Conservation (phyloP, 495 filamentous ascomycete species). For the Hyaloscypha bicolor region DNA sequence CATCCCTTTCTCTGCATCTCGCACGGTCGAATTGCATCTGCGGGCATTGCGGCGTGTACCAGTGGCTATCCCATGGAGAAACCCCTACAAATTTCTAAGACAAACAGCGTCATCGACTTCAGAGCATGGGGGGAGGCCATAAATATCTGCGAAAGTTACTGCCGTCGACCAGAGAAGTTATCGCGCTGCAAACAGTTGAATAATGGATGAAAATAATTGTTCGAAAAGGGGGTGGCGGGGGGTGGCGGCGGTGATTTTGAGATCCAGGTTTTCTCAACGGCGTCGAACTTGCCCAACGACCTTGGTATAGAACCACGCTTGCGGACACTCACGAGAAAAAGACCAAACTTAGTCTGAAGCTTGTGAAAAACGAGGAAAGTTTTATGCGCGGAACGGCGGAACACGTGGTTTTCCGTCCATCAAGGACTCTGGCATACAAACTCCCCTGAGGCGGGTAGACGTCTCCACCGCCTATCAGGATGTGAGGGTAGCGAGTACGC, state of each 20-base stretch:
- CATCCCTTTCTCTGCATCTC: neutral
- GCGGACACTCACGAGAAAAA: neutral
- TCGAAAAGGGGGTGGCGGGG: neutral
- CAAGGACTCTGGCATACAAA: neutral
- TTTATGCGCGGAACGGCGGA: slow-evolving; percentile 1
- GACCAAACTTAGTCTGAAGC: neutral
- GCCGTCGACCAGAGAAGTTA: neutral
- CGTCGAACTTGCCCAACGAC: too few relatives aligned
- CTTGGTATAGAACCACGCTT: neutral
- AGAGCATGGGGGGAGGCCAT: neutral
- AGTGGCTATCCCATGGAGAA: neutral
- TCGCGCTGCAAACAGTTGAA: too few relatives aligned
- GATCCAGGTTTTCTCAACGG: too few relatives aligned
- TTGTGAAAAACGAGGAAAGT: neutral
- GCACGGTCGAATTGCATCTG: neutral
- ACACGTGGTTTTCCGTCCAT: neutral
- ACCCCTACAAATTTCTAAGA: slow-evolving; percentile 10
- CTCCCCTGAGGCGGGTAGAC: neutral
- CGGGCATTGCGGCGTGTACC: neutral
- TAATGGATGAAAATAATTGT: neutral
- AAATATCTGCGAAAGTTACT: neutral
- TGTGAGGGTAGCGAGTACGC: neutral
- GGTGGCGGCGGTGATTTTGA: neutral
- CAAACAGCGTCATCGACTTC: slow-evolving; percentile 19
- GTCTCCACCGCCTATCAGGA: neutral